Evolutionary conservation across 164 flowering plant species (phyloP), one percentile per base, ranked within the genome.

Genomic region (Tetrastigma voinierianum): DNA sequence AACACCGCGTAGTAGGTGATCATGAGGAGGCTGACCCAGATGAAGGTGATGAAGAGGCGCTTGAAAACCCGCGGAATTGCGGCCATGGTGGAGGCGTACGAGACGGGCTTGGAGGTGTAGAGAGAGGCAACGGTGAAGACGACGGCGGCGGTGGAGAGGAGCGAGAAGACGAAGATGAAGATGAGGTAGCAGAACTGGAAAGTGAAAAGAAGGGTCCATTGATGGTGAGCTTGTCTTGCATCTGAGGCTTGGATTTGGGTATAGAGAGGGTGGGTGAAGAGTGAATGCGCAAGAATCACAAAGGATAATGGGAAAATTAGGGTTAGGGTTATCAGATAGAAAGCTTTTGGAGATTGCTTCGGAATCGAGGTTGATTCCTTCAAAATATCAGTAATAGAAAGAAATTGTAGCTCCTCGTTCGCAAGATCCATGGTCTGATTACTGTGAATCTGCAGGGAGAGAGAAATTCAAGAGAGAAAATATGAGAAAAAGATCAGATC

Each of bases 61-160:
- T 77, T 81, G 69, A 91, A 86, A 18, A 87, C 90, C 9, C 74
- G 57, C 21, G 96, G 98, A 10, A 94, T 79, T 23, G 98, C 97
- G 19, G 86, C 72, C 61, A 88, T 44, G 21, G 90, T 83, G 74
- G 81, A 66, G 23, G 86, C 67, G 74, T 87, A 91, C 0, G 95
- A 84, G 40, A 89, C 90, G 9, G 95, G 87, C 71, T 90, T 90
- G 53, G 85, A 74, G 24, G 98, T 80, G 84, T 88, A 91, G 69
- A 91, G 76, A 6, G 97, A 90, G 43, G 98, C 98, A 23, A 87
- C 96, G 13, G 97, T 85, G 87, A 91, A 91, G 65, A 94, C 97
- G 32, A 86, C 93, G 12, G 97, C 97, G 13, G 96, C 96, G 18
- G 98, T 94, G 73, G 97, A 91, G 67, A 94, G 87, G 47, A 91